Evolutionary conservation across 441 rosid species (phyloP).

Genomic region (Geranium incanum): DNA sequence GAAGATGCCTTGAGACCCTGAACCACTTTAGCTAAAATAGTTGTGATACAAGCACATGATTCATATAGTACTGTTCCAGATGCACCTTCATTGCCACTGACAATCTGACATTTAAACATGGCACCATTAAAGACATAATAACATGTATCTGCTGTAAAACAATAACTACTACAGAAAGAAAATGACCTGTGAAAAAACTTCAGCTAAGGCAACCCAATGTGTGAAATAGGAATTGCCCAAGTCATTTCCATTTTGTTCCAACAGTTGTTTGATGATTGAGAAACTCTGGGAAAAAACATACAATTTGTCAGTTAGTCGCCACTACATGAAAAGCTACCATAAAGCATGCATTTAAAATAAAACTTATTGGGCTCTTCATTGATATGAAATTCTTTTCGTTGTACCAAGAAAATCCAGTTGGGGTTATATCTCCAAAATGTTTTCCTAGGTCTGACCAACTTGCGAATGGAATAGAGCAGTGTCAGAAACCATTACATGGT

Average conservation of each 20-base stretch:
- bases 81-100: slow-evolving; percentile 50
- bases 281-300: slow-evolving; percentile 54
- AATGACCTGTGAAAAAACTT: slow-evolving; percentile 76
- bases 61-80: slow-evolving; percentile 67
- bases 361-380: slow-evolving; percentile 7
- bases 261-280: slow-evolving; percentile 46
- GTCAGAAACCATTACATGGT: background rate
- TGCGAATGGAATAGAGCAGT: background rate
- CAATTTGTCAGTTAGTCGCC: slow-evolving; percentile 10
- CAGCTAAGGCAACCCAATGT: slow-evolving; percentile 77
- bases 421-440: background rate
- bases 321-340: slow-evolving; percentile 2
- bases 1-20: slow-evolving; percentile 43
- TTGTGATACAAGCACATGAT: slow-evolving; percentile 58
- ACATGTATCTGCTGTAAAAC: slow-evolving; percentile 16
- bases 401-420: background rate
- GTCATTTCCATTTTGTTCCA: slow-evolving; percentile 43
- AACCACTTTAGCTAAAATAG: slow-evolving; percentile 52
- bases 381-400: background rate
- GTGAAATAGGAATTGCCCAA: slow-evolving; percentile 51
- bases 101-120: slow-evolving; percentile 40
- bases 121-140: slow-evolving; percentile 21
- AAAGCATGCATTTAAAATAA: background rate
- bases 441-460: background rate
- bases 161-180: slow-evolving; percentile 9